phyloP scores from a whole-genome alignment of 148 eudicot species.

The Cornus kousa region DNA sequence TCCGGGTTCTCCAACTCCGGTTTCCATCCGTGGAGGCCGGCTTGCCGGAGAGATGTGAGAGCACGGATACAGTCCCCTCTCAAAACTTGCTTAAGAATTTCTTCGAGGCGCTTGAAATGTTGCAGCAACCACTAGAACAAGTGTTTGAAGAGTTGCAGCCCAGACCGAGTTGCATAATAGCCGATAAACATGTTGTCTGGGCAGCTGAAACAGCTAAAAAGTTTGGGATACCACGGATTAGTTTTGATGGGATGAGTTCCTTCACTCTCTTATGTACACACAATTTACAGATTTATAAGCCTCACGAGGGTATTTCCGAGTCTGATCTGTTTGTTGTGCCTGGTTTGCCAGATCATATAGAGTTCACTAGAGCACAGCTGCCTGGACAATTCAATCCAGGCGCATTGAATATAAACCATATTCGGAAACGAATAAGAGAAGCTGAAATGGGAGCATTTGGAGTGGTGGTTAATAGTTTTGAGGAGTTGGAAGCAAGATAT shows the following conservation, averaged over 20 bases:
- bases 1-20: conserved; percentile 22
- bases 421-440: conserved; percentile 10
- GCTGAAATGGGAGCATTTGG: conserved; percentile 38
- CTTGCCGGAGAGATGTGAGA: conserved; percentile 46
- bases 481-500: conserved; percentile 40
- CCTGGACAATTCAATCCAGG: conserved; percentile 17
- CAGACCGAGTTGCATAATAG: conserved; percentile 32
- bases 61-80: conserved; percentile 30
- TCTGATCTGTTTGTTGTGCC: conserved; percentile 25
- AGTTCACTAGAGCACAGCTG: conserved; percentile 28
- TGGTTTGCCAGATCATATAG: conserved; percentile 38
- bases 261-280: conserved; percentile 20
- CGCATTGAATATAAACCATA: not conserved
- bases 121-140: conserved; percentile 24
- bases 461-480: conserved; percentile 44
- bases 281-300: conserved; percentile 1
- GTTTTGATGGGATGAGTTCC: conserved; percentile 33
- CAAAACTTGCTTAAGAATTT: conserved; percentile 14
- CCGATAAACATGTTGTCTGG: conserved; percentile 28
- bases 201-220: conserved; percentile 19
- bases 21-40: conserved; percentile 41
- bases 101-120: conserved; percentile 22
- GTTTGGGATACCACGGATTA: conserved; percentile 28
- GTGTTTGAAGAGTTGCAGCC: conserved; percentile 20
- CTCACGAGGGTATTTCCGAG: not conserved